A percentile compares a stretch with the other conserved stretches of the same genome.
Conservation (phyloP, 352 stramenopile genomes). For the Pythium coloratum region DNA sequence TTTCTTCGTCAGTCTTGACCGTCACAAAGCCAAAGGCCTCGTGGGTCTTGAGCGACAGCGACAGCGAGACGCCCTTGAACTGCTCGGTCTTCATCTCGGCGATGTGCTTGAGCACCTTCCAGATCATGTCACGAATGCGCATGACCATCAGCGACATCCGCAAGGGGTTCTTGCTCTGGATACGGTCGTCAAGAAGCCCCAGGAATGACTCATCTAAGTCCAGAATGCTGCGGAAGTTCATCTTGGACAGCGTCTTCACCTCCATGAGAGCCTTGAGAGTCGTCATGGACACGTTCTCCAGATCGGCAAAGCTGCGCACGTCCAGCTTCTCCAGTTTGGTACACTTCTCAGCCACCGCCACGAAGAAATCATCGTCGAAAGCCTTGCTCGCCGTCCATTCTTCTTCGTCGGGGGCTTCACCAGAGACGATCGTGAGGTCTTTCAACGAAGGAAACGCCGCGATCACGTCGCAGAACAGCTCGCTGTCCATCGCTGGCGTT, state of each 20-base stretch:
- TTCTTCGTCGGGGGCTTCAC: background rate
- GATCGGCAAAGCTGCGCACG: slow-evolving; percentile 3
- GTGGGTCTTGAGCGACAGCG: slow-evolving; percentile 16
- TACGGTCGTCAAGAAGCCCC: slow-evolving; percentile 5
- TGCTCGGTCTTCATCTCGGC: slow-evolving; percentile 13
- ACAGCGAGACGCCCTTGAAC: slow-evolving; percentile 12
- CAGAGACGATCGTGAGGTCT: slow-evolving; percentile 11
- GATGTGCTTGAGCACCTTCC: slow-evolving; percentile 15
- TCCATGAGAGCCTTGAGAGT: slow-evolving; percentile 3
- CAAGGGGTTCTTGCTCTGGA: slow-evolving; percentile 4
- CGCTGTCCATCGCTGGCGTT: background rate
- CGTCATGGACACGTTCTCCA: slow-evolving; percentile 7
- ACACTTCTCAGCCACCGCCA: background rate
- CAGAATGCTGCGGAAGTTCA: slow-evolving; percentile 7
- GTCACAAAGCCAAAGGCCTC: slow-evolving; percentile 15
- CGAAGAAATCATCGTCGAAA: slow-evolving; percentile 21
- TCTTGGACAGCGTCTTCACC: background rate
- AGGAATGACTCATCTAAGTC: slow-evolving; percentile 15
- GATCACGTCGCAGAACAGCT: slow-evolving; percentile 9
- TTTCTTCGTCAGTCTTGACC: slow-evolving; percentile 9
- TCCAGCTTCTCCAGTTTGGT: slow-evolving; percentile 14
- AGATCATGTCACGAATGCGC: slow-evolving; percentile 16
- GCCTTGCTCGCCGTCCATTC: slow-evolving; percentile 3
- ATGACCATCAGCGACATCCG: slow-evolving; percentile 9
- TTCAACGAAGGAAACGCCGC: slow-evolving; percentile 3